Conservation (phyloP, 306 rosid genomes). For the Datisca glomerata region DNA sequence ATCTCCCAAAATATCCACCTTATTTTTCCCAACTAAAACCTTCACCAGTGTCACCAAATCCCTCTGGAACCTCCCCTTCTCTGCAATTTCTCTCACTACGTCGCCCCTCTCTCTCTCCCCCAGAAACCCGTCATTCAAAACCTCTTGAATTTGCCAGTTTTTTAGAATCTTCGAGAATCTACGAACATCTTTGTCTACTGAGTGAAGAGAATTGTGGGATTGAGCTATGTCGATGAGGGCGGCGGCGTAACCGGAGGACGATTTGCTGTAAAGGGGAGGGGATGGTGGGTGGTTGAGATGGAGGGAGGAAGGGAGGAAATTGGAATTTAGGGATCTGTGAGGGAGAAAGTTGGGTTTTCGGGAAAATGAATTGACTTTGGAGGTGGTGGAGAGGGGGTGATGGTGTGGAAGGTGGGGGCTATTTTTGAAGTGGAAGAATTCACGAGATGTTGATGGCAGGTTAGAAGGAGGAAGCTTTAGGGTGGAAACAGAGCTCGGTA, state of each 20-base stretch:
- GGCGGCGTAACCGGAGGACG: slow-evolving; percentile 56
- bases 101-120: slow-evolving; percentile 28
- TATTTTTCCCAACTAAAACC: slow-evolving; percentile 50
- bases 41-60: slow-evolving; percentile 42
- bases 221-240: slow-evolving; percentile 60
- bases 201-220: slow-evolving; percentile 32
- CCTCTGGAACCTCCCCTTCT: slow-evolving; percentile 32
- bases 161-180: slow-evolving; percentile 33
- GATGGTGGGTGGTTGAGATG: slow-evolving; percentile 17
- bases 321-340: slow-evolving; percentile 16
- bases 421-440: slow-evolving; percentile 25
- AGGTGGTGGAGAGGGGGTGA: slow-evolving; percentile 21
- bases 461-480: slow-evolving; percentile 25
- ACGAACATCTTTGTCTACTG: slow-evolving; percentile 38
- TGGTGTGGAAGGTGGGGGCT: slow-evolving; percentile 18
- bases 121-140: slow-evolving; percentile 8
- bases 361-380: slow-evolving; percentile 18
- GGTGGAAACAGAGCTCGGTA: slow-evolving; percentile 51
- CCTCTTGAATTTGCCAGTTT: slow-evolving; percentile 11
- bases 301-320: slow-evolving; percentile 10
- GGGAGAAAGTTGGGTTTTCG: slow-evolving; percentile 23
- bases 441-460: slow-evolving; percentile 31
- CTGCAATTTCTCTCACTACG: slow-evolving; percentile 17
- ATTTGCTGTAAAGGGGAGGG: slow-evolving; percentile 1
- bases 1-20: slow-evolving; percentile 26